Evolutionary conservation across 768 basidiomycete genomes (phyloP), one percentile per base, ranked within the genome.

Genomic region (Kwoniella sp.): DNA sequence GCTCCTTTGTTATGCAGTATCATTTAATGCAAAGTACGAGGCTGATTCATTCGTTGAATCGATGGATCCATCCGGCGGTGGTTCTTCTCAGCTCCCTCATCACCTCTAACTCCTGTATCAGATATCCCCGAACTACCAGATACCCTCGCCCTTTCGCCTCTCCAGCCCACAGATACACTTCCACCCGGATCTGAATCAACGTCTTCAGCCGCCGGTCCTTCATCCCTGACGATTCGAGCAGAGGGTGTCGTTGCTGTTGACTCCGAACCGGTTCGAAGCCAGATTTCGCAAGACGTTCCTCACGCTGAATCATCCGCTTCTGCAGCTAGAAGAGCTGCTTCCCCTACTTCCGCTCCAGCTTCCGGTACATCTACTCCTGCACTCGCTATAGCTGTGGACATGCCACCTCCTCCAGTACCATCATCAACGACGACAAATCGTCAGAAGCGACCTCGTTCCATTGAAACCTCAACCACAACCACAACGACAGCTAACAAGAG

Each of bases 111-210:
- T 17, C 65, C 65, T 12, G 37, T 69, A 8, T 68, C 69, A 2
- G 56, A 62, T 26, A 46, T 74, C 8, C 72, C 72, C 1, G 68
- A 69, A 49, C 55, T 74, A 19, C 72, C 72, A 6, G 52, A 62
- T 27, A 55, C 53, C 2, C 52, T 62, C 24, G 2, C 60, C 9
- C 33, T 63, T 1, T 63, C 62, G 6, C 62, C 54, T 7, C 22
- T 46, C 2, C 26, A 51, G 10, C 8, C 40, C 3, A 27, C 7
- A 44, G 8, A 6, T 44, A 19, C 40, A 4, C 40, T 44, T 19
- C 8, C 40, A 6, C 40, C 40, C 17, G 40, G 17, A 44, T 44
- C 40, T 33, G 33, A 13, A 6, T 13, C 33, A 13, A 33, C 6
- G 13, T 6, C 33, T 33, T 13, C 22, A 33, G 33, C 33, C 33